A percentile compares a stretch with the other conserved stretches of the same genome.
These are phyloP conservation scores for Fusarium sp. DNA, from an alignment of 2,329 filamentous ascomycete genomes.

Conservation along the genomic window DNA sequence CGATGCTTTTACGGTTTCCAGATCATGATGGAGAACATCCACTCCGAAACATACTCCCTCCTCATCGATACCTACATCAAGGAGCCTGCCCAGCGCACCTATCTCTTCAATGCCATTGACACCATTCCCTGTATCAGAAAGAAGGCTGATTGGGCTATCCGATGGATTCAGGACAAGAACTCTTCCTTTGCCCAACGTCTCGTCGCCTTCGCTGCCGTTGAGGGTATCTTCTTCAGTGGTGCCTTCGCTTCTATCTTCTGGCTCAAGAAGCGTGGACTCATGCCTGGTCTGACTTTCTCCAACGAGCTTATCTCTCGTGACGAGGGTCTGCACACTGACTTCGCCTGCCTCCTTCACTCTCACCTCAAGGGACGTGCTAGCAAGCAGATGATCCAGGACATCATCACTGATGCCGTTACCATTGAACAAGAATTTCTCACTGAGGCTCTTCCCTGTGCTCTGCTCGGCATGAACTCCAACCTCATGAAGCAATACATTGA, in stretches of 20 bases:
- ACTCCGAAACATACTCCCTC: conserved; percentile 99
- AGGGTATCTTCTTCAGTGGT: conserved; percentile 99
- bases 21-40: conserved; percentile 99
- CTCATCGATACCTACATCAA: conserved; percentile 99
- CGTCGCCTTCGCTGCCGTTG: conserved; percentile 95
- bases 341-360: conserved; percentile 97
- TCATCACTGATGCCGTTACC: conserved; percentile 92
- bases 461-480: conserved; percentile 96
- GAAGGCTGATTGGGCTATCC: conserved; percentile 98
- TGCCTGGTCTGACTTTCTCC: conserved; percentile 98
- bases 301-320: conserved; percentile 99
- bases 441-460: conserved; percentile 89
- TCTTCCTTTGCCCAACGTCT: conserved; percentile 96
- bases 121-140: conserved; percentile 98
- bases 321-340: conserved; percentile 99
- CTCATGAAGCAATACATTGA: conserved; percentile 99
- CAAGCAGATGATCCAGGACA: conserved; percentile 82
- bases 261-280: conserved; percentile 99
- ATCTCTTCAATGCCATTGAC: conserved; percentile 98
- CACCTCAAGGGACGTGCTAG: conserved; percentile 92
- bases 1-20: conserved; percentile 99
- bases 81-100: conserved; percentile 91
- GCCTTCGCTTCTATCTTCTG: conserved; percentile 99
- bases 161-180: conserved; percentile 93
- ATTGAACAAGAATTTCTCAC: conserved; percentile 99